A percentile compares a stretch with the other conserved stretches of the same genome.
Evolutionary conservation across 139 green algal species (phyloP).

Genomic region (Zygnema cylindricum): DNA sequence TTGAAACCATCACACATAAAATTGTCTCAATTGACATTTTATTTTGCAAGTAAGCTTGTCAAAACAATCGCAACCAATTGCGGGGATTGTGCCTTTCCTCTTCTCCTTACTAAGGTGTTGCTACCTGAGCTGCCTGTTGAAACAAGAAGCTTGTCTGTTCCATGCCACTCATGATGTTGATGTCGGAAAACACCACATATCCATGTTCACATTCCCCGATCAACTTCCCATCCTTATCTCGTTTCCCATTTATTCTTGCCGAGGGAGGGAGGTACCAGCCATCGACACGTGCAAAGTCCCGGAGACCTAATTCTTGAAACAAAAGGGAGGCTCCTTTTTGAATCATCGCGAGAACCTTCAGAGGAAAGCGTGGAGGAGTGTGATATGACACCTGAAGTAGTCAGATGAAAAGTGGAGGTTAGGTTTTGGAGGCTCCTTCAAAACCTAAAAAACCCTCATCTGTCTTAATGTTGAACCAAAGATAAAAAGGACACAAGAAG

Average conservation of each 20-base stretch:
- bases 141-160: constrained; percentile 68
- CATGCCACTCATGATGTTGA: constrained; percentile 66
- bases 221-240: neutral
- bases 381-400: constrained; percentile 57
- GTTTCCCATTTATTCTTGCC: neutral
- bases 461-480: no score
- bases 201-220: neutral
- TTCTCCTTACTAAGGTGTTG: no score
- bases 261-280: constrained; percentile 70
- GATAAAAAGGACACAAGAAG: no score
- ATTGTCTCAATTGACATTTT: no score
- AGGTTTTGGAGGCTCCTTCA: no score
- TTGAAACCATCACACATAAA: no score
- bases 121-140: constrained; percentile 69
- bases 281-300: constrained; percentile 68
- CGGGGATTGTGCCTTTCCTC: constrained; percentile 6
- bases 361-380: constrained; percentile 65
- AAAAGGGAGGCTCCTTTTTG: constrained; percentile 64
- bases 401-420: neutral
- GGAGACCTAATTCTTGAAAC: constrained; percentile 70
- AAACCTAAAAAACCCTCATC: no score
- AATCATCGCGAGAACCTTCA: constrained; percentile 45
- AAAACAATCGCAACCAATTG: no score
- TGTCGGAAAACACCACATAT: constrained; percentile 62
- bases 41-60: no score